Percentiles rank a stretch among this genome's conserved stretches.
phyloP scores from a whole-genome alignment of 192 early-diverging fungal species.

The Umbelopsis isabellina region DNA sequence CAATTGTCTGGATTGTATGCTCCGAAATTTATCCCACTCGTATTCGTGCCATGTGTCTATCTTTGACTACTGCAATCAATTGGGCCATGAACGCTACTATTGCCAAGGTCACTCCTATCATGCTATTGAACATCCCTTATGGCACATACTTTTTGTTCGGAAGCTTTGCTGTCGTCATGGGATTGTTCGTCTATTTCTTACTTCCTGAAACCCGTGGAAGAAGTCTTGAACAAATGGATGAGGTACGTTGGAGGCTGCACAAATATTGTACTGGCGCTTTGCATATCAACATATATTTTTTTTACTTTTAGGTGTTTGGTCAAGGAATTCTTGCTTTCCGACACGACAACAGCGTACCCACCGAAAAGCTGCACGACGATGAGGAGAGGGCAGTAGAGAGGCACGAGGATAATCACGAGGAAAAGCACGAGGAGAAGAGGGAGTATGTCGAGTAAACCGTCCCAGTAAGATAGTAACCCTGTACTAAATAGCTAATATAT shows the following conservation, averaged over 20 bases:
- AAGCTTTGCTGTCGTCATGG: conserved; percentile 55
- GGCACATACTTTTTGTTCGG: conserved; percentile 70
- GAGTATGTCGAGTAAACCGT: too few species aligned
- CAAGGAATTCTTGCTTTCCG: conserved; percentile 5
- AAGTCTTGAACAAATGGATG: conserved; percentile 86
- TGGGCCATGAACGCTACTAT: conserved; percentile 76
- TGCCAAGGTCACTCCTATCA: conserved; percentile 65
- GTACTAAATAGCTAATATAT: too few species aligned
- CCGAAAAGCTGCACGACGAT: not conserved
- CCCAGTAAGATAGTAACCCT: too few species aligned
- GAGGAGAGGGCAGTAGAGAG: conserved; percentile 1
- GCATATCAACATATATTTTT: too few species aligned
- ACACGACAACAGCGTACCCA: not conserved
- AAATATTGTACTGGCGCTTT: too few species aligned
- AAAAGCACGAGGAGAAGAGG: too few species aligned
- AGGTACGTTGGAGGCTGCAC: conserved; percentile 46
- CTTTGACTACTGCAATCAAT: conserved; percentile 72
- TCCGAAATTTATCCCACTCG: conserved; percentile 81
- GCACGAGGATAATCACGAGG: too few species aligned
- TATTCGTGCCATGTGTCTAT: conserved; percentile 71
- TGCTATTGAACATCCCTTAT: conserved; percentile 61
- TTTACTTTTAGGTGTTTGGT: not conserved
- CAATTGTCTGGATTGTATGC: conserved; percentile 78
- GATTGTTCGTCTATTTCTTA: conserved; percentile 64
- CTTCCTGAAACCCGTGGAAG: conserved; percentile 80